Percentiles rank a stretch among this genome's conserved stretches.
Evolutionary conservation across 257 asterid genomes (phyloP).

Genomic region (Przewalskia tangutica): DNA sequence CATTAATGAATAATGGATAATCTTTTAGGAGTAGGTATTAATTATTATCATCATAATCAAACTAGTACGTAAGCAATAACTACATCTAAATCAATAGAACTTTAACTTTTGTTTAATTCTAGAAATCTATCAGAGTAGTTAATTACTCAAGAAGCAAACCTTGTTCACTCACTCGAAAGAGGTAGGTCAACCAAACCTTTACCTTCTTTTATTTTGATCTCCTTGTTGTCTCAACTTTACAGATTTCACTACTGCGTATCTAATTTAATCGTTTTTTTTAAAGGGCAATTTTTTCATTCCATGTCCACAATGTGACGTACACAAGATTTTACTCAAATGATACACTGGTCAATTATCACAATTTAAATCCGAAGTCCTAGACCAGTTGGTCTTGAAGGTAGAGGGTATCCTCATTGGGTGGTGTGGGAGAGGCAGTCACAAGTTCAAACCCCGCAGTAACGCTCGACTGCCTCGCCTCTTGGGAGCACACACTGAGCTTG

Average conservation of each 20-base stretch:
- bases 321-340: not conserved
- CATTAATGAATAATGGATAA: not conserved
- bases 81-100: not conserved
- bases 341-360: not conserved
- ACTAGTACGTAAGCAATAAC: too few relatives aligned
- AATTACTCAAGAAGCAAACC: not conserved
- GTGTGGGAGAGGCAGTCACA: too few relatives aligned
- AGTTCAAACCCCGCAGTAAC: too few relatives aligned
- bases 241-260: not conserved
- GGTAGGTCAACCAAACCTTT: not conserved
- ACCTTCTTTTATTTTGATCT: not conserved
- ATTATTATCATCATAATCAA: too few relatives aligned
- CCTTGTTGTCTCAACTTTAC: not conserved
- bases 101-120: not conserved
- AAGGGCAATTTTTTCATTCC: too few relatives aligned
- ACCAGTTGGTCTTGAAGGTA: too few relatives aligned
- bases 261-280: not conserved
- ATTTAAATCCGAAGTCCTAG: too few relatives aligned
- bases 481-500: too few relatives aligned
- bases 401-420: too few relatives aligned
- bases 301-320: not conserved
- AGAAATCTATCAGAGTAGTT: not conserved
- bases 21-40: too few relatives aligned
- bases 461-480: too few relatives aligned
- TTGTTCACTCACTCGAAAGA: not conserved